Base-by-base conservation (phyloP, 2,329 filamentous ascomycete species). In the Aspergillus caelatus region DNA sequence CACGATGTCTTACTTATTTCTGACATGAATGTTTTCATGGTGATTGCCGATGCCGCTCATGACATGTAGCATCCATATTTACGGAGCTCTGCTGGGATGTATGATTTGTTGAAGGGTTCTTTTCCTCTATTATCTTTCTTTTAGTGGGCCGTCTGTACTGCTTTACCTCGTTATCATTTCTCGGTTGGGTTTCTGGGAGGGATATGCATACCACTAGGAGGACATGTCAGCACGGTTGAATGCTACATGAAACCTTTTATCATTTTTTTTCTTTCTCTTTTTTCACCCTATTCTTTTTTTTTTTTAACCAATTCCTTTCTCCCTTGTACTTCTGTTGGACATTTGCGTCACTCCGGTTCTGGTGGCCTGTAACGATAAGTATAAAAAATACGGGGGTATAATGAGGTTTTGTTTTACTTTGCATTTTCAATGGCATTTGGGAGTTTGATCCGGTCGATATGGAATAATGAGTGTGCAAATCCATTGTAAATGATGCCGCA, bases 341-440 rank as follows among this genome's bases (percentile, higher is more conserved):
- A 55, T 55, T 55, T 55, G 52, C 19, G 52, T 64, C 61, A 66
- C 69, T 67, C 62, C 64, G 43, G 58, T 60, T 64, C 56, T 65
- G 58, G 72, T 68, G 67, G 70, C 64, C 65, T 77, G 75, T 76
- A 76, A 76, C 73, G 74, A 77, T 75, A 75, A 73, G 71, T 74
- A 74, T 74, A 76, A 77, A 77, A 77, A 76, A 55, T 55, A 55
- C 43, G 56, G 62, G 60, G 62, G 64, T 60, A 59, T 63, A 62
- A 68, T 63, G 64, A 59, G 65, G 32, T 36, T 26, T 54, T 46
- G 32, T 48, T 62, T 53, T 43, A 62, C 48, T 63, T 45, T 61
- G 58, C 58, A 63, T 61, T 60, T 55, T 5, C 52, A 59, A 60
- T 64, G 46, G 62, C 50, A 68, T 52, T 52, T 62, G 46, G 54